Evolutionary conservation across 1,284 basidiomycete genomes (phyloP), one percentile per base, ranked within the genome.

Genomic region (Trametes pubescens): DNA sequence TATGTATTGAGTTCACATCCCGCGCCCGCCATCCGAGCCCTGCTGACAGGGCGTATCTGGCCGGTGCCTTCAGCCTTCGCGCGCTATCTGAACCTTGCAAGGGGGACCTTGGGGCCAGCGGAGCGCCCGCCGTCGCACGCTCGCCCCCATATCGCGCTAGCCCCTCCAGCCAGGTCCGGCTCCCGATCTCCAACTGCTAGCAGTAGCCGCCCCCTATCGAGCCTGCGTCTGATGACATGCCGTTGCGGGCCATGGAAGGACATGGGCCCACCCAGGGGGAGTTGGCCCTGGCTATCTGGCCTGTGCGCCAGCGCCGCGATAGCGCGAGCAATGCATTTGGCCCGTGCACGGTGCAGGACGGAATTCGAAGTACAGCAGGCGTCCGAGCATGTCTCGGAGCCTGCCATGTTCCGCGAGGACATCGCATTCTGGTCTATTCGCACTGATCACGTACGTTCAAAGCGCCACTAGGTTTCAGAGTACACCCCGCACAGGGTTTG

Each of bases 131-230:
- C 46, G 10, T 13, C 40, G 44, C 34, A 54, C 34, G 59, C 46
- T 60, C 46, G 34, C 46, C 32, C 21, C 59, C 59, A 60, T 54
- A 60, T 54, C 59, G 51, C 59, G 46, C 59, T 60, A 60, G 59
- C 26, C 18, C 44, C 51, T 52, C 5, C 18, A 32, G 34, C 34
- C 38, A n/a, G 38, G 38, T 6, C 53, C 40, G 40, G 24, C 29
- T 54, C 34, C 40, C 43, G 34, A 54, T 59, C 49, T 21, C 49
- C 49, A 11, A 18, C 16, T n/a, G 11, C 29, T 32, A 8, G 26
- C 26, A 10, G 26, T 32, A 8, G 26, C 26, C 9, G 26, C 26
- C 48, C 48, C 48, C 48, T 49, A 32, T 49, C 47, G 38, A 13
- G 21, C 37, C 34, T 38, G 37, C 37, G 37, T 38, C 37, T 38